Percentiles rank a stretch among this genome's conserved stretches.
Conservation (phyloP, 257 asterid species). For the Anisodus tanguticus region DNA sequence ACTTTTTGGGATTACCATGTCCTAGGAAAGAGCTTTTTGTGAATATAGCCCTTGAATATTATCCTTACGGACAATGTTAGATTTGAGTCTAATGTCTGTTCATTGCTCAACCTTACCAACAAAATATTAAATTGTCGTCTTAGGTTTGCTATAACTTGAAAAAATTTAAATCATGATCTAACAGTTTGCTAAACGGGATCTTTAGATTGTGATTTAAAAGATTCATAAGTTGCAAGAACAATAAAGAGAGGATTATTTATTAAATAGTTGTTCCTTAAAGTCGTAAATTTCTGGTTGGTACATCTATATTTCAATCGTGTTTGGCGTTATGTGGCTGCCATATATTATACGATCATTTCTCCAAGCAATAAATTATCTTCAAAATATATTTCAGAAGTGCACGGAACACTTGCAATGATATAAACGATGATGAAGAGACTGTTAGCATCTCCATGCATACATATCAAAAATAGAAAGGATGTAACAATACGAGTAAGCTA, state of each 20-base stretch:
- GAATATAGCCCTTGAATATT: no score
- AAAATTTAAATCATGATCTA: no score
- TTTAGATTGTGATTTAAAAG: background rate
- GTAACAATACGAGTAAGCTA: no score
- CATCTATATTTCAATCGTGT: background rate
- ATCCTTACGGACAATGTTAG: no score
- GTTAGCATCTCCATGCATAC: no score
- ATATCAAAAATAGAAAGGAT: no score
- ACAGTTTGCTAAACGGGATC: background rate
- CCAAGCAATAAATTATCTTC: background rate
- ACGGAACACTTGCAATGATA: slow-evolving; percentile 25
- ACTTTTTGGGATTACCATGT: no score
- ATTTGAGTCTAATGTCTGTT: background rate
- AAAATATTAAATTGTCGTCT: no score
- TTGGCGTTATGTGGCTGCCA: background rate
- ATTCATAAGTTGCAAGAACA: background rate
- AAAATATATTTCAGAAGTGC: slow-evolving; percentile 20
- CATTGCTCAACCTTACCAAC: no score
- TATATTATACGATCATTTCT: background rate
- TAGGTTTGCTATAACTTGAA: no score
- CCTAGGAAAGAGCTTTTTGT: no score
- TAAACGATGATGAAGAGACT: no score
- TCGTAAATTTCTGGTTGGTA: background rate
- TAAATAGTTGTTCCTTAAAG: background rate
- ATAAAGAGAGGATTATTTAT: background rate